Conservation (phyloP, 1,139 yeast species). For the Saccharomyces hybrid region DNA sequence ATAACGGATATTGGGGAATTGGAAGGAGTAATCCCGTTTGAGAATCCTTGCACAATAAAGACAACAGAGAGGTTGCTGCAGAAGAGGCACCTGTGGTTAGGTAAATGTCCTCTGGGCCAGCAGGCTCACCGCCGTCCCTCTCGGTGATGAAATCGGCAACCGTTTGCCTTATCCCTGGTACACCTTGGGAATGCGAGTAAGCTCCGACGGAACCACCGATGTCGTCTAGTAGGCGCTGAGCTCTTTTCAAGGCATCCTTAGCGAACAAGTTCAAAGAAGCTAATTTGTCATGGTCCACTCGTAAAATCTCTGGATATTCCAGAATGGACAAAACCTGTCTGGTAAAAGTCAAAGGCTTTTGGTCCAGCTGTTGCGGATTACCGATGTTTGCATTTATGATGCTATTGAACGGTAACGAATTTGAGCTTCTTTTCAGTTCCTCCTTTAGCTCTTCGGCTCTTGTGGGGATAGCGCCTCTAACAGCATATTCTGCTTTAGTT, state of each 20-base stretch:
- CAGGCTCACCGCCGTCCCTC: conserved; percentile 58
- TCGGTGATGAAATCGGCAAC: conserved; percentile 69
- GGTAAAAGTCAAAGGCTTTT: conserved; percentile 85
- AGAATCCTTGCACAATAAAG: conserved; percentile 56
- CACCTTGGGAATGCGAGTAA: conserved; percentile 89
- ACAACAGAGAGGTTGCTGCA: conserved; percentile 71
- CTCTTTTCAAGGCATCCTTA: conserved; percentile 68
- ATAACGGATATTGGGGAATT: conserved; percentile 93
- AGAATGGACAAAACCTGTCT: conserved; percentile 79
- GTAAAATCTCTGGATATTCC: conserved; percentile 72
- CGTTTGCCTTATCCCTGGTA: conserved; percentile 55
- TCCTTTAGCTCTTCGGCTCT: conserved; percentile 76
- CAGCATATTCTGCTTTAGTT: conserved; percentile 86
- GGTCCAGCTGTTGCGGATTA: conserved; percentile 93
- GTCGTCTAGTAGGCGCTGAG: conserved; percentile 47
- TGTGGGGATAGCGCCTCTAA: conserved; percentile 81
- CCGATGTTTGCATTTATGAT: conserved; percentile 90
- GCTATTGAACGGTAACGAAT: conserved; percentile 61
- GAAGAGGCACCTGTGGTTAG: conserved; percentile 90
- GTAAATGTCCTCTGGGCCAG: conserved; percentile 65
- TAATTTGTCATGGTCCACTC: conserved; percentile 7
- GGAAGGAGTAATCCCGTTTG: conserved; percentile 84
- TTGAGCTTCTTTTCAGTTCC: conserved; percentile 45
- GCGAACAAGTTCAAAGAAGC: conserved; percentile 41
- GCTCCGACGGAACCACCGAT: conserved; percentile 81